Evolutionary conservation across 768 basidiomycete genomes (phyloP).

Genomic region (Sporobolomyces roseus): DNA sequence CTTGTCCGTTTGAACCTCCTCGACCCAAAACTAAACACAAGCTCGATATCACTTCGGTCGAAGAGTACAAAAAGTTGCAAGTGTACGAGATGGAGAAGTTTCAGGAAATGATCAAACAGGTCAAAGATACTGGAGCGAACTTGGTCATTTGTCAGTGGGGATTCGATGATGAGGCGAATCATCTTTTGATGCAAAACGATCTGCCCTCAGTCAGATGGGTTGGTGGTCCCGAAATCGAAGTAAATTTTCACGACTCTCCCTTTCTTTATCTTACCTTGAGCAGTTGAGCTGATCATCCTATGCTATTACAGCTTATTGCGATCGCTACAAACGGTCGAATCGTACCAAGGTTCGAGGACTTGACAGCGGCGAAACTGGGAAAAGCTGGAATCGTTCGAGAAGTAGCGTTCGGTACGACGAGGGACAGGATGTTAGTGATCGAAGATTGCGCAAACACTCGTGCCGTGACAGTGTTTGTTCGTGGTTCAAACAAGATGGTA

Average conservation of each 20-base stretch:
- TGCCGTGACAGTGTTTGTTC: slow-evolving; percentile 93
- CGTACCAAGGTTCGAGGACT: slow-evolving; percentile 95
- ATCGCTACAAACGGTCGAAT: slow-evolving; percentile 98
- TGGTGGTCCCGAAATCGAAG: slow-evolving; percentile 98
- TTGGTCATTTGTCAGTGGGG: slow-evolving; percentile 99
- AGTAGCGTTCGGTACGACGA: slow-evolving; percentile 91
- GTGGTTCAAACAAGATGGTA: slow-evolving; percentile 98
- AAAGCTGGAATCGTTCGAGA: slow-evolving; percentile 90
- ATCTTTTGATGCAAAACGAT: slow-evolving; percentile 94
- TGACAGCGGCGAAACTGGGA: slow-evolving; percentile 84
- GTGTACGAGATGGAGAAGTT: slow-evolving; percentile 97
- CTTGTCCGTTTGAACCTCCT: slow-evolving; percentile 98
- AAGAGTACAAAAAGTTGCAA: slow-evolving; percentile 90
- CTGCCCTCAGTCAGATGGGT: slow-evolving; percentile 98
- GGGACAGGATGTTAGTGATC: slow-evolving; percentile 99
- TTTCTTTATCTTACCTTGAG: neutral
- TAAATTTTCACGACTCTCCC: slow-evolving; percentile 47
- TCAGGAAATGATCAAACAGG: slow-evolving; percentile 89
- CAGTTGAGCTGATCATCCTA: neutral
- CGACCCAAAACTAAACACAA: slow-evolving; percentile 99
- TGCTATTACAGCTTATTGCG: slow-evolving; percentile 72
- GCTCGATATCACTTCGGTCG: slow-evolving; percentile 90
- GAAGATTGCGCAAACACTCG: slow-evolving; percentile 96
- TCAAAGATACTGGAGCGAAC: slow-evolving; percentile 95
- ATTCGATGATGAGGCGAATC: slow-evolving; percentile 99